Percentiles rank a stretch among this genome's conserved stretches.
Evolutionary conservation across 148 eudicot species (phyloP).

Genomic region (Arctostaphylos glauca): DNA sequence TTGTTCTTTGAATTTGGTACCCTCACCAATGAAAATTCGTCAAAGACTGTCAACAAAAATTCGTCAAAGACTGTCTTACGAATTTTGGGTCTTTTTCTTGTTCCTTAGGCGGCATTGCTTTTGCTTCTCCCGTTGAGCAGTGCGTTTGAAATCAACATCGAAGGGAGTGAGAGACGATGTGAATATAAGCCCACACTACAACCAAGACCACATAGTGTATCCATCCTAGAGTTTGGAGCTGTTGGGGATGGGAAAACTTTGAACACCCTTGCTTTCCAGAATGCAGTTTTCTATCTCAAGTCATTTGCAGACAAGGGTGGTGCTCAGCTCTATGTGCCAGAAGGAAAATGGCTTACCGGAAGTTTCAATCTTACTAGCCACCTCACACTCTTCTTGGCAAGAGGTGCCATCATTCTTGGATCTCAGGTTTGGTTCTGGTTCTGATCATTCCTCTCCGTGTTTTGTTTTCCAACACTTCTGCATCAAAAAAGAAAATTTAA

Average conservation of each 20-base stretch:
- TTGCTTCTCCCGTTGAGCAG: conserved; percentile 34
- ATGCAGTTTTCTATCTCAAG: conserved; percentile 60
- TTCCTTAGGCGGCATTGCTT: conserved; percentile 43
- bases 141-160: conserved; percentile 22
- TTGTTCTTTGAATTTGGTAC: background rate
- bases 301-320: conserved; percentile 68
- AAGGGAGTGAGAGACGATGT: conserved; percentile 40
- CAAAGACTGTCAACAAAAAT: background rate
- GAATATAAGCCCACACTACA: conserved; percentile 39
- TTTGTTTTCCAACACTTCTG: background rate
- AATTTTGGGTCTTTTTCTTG: background rate
- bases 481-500: background rate
- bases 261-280: conserved; percentile 58
- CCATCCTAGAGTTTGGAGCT: conserved; percentile 61
- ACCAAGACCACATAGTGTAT: conserved; percentile 61
- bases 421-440: conserved; percentile 45
- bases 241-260: conserved; percentile 58
- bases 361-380: conserved; percentile 64
- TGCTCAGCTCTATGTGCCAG: conserved; percentile 57
- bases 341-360: conserved; percentile 58
- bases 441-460: background rate
- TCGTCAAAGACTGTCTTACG: background rate
- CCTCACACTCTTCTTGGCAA: conserved; percentile 64
- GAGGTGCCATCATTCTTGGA: conserved; percentile 50
- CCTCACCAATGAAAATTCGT: background rate